Base-by-base conservation (phyloP, 2,329 filamentous ascomycete genomes). In the Fusarium redolens region DNA sequence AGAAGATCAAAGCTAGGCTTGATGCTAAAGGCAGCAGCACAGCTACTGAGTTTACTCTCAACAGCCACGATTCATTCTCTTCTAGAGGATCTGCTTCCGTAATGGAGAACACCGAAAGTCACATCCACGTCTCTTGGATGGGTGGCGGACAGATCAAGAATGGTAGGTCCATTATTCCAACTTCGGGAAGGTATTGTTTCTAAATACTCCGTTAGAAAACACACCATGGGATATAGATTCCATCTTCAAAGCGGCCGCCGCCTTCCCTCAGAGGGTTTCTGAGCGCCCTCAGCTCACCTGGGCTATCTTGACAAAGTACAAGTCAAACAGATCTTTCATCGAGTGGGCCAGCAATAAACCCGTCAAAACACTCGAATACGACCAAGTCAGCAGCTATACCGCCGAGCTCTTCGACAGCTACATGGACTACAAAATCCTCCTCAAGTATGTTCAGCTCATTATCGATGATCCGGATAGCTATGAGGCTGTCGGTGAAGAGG, bases 371-470 rank as follows among this genome's bases (percentile, higher is more conserved):
- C 25, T 58, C 8, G 30, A 58, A 20, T 58, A 58, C 22, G 55
- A 58, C 7, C 35, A 38, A 10, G 40, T 58, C 13, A n/a, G 30
- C 3, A 58, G 43, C 4, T 58, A 31, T 18, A 58, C 55, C 1
- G 55, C 55, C 2, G 55, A 58, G 22, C 14, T 58, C 3, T 58
- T 58, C 4, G 43, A 58, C 18, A 58, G 43, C 25, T 58, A n/a
- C 7, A 58, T 58, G 55, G 55, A 58, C 22, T 58, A 58, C 31
- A 58, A 58, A 9, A 58, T 58, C 11, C 55, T 58, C 11, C 22
- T 58, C 5, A 58, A 58, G n/a, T 25, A 48, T 8, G 55, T 58
- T 3, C 55, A 58, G 33, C 43, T 45, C 18, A 47, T 47, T 7
- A 58, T 58, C 17, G 31, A 44, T 20, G 22, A 47, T 11, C 55